Percentiles rank a stretch among this genome's conserved stretches.
These are phyloP conservation scores for Alternaria consortialis DNA, from an alignment of 2,329 filamentous ascomycete genomes.

Conservation along the genomic window DNA sequence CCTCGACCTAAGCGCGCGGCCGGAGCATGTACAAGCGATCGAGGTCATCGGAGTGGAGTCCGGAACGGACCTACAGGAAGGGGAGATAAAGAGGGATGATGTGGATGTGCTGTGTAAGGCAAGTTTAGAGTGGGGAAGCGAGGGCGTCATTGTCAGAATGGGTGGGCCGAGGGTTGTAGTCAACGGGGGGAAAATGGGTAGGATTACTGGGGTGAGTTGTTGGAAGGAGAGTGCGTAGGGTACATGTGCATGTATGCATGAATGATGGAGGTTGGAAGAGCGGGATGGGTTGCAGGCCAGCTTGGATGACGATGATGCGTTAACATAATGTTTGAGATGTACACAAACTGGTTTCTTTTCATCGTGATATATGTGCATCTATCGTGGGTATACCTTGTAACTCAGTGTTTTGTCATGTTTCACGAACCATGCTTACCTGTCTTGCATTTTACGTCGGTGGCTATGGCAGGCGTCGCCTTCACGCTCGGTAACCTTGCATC, in stretches of 20 bases:
- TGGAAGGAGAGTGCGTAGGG: slow-evolving; percentile 1
- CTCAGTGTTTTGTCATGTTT: slow-evolving; percentile 52
- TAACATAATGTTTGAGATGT: not conserved
- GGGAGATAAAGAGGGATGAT: slow-evolving; percentile 8
- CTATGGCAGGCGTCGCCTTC: not conserved
- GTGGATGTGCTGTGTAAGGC: slow-evolving; percentile 25
- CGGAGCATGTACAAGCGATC: slow-evolving; percentile 26
- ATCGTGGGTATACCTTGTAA: slow-evolving; percentile 61
- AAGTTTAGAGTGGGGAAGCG: slow-evolving; percentile 12
- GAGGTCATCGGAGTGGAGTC: slow-evolving; percentile 20
- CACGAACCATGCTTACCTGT: not conserved
- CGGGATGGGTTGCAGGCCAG: not conserved
- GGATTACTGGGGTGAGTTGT: slow-evolving; percentile 25
- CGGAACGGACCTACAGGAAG: not conserved
- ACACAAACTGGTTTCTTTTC: not conserved
- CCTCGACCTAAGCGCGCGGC: slow-evolving; percentile 27
- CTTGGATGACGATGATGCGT: not conserved
- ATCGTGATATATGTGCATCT: too few relatives aligned
- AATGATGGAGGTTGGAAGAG: not conserved
- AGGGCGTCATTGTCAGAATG: slow-evolving; percentile 16
- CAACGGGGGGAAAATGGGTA: slow-evolving; percentile 19
- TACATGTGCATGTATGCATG: not conserved
- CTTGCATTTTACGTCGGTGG: not conserved
- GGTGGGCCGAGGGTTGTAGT: slow-evolving; percentile 18
- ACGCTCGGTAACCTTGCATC: slow-evolving; percentile 39